Evolutionary conservation across 768 basidiomycete species (phyloP).

Genomic region (Paxillus involutus): DNA sequence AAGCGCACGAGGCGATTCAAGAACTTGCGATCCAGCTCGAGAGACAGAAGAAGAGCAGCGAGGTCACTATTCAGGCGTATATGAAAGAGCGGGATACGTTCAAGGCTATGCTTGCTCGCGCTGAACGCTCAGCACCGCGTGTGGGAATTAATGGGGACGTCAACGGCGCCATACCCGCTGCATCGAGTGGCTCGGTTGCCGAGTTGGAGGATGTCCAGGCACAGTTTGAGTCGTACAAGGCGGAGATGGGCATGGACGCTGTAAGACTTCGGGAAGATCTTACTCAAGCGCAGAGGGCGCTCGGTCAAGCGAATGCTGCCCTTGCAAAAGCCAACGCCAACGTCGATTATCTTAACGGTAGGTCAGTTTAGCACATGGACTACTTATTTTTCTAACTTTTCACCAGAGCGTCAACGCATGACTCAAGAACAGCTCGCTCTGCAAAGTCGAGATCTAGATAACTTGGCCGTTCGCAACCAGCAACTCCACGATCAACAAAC

Average conservation of each 20-base stretch:
- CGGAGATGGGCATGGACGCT: constrained; percentile 80
- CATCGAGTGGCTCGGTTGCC: constrained; percentile 43
- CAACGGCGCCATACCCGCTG: constrained; percentile 21
- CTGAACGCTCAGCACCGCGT: constrained; percentile 32
- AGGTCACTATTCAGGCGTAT: constrained; percentile 73
- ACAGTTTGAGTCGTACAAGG: constrained; percentile 78
- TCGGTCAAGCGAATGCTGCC: constrained; percentile 58
- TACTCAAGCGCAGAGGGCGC: constrained; percentile 61
- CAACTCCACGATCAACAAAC: constrained; percentile 74
- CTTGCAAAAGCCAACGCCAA: constrained; percentile 85
- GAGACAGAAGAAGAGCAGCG: constrained; percentile 67
- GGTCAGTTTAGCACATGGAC: constrained; percentile 17
- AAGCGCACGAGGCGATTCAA: constrained; percentile 87
- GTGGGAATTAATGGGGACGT: constrained; percentile 32
- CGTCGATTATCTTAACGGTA: constrained; percentile 75
- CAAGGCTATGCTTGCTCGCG: constrained; percentile 66
- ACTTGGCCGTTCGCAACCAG: constrained; percentile 64
- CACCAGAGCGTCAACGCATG: constrained; percentile 66
- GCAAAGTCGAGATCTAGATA: constrained; percentile 65
- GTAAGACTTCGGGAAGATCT: constrained; percentile 72
- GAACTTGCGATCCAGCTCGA: constrained; percentile 78
- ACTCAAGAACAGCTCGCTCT: constrained; percentile 65
- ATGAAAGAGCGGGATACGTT: constrained; percentile 88
- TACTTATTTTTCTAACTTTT: neutral
- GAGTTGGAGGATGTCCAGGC: constrained; percentile 73